Conservation (phyloP, 2,329 filamentous ascomycete species). For the Exophiala viscosa region DNA sequence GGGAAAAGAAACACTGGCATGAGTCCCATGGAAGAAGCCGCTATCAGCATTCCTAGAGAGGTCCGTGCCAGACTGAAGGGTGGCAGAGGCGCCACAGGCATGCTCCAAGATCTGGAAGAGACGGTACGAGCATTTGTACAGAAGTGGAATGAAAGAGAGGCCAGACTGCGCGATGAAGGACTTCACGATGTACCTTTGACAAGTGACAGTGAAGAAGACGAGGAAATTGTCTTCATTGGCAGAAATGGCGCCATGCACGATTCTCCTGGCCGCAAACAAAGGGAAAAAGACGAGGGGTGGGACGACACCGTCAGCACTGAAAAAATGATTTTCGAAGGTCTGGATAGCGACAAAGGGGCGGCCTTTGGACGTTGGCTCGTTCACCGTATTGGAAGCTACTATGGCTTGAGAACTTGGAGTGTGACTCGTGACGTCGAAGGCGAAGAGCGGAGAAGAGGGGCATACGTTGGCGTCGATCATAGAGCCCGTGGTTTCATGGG, state of each 20-base stretch:
- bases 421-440: conserved; percentile 40
- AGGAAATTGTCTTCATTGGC: conserved; percentile 89
- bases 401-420: conserved; percentile 80
- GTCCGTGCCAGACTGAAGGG: conserved; percentile 77
- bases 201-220: conserved; percentile 55
- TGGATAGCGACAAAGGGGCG: conserved; percentile 69
- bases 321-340: conserved; percentile 76
- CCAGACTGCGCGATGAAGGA: conserved; percentile 44
- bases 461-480: conserved; percentile 68
- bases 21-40: conserved; percentile 33
- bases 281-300: conserved; percentile 44
- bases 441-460: conserved; percentile 47
- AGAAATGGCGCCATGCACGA: conserved; percentile 62
- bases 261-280: conserved; percentile 51
- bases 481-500: conserved; percentile 41
- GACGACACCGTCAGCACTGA: conserved; percentile 44
- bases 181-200: conserved; percentile 42
- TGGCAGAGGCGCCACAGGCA: conserved; percentile 68
- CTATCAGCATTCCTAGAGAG: conserved; percentile 66
- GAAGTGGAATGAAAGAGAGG: conserved; percentile 55
- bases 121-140: conserved; percentile 73
- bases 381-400: conserved; percentile 88
- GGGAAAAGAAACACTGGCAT: conserved; percentile 31
- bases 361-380: conserved; percentile 93
- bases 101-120: conserved; percentile 80